These are phyloP conservation scores for Xanthoparmelia taractica DNA, from an alignment of 495 filamentous ascomycete species.

Conservation along the genomic window DNA sequence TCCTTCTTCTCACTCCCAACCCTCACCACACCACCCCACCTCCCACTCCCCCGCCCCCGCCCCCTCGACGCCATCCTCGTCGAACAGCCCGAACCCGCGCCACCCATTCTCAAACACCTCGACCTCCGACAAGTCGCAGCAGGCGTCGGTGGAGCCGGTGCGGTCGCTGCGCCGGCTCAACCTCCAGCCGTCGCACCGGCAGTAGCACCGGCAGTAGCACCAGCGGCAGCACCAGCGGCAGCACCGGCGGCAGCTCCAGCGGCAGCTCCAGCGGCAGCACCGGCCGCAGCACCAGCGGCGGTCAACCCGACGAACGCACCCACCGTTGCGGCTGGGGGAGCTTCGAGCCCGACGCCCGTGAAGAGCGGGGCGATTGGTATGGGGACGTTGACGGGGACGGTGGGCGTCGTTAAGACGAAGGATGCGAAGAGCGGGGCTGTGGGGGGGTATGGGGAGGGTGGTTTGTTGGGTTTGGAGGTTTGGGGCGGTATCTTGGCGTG, in stretches of 20 bases:
- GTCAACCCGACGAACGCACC: conserved; percentile 3
- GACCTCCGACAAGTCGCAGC: conserved; percentile 20
- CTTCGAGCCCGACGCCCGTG: conserved; percentile 15
- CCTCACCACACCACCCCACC: neutral
- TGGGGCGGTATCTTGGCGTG: neutral
- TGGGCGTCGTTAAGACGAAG: conserved; percentile 26
- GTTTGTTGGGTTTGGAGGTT: neutral
- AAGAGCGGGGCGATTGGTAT: conserved; percentile 24
- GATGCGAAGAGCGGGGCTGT: conserved; percentile 20
- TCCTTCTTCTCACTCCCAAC: conserved; percentile 3
- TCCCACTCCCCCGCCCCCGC: conserved; percentile 13
- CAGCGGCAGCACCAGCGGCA: neutral
- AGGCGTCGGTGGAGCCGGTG: conserved; percentile 19
- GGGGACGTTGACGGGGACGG: conserved; percentile 25
- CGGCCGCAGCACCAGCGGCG: conserved; percentile 13
- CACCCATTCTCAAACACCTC: conserved; percentile 17
- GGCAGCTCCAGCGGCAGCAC: no score
- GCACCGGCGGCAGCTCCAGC: no score
- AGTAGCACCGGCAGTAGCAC: conserved; percentile 10
- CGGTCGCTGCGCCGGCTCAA: conserved; percentile 8
- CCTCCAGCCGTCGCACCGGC: conserved; percentile 3
- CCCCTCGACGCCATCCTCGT: conserved; percentile 20
- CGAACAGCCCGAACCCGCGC: conserved; percentile 1
- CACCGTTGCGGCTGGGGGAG: conserved; percentile 13
- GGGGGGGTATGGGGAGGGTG: neutral